Percentiles rank a stretch among this genome's conserved stretches.
Evolutionary conservation across 805 yeast genomes (phyloP).

Genomic region (Saccharomycopsis capsularis): DNA sequence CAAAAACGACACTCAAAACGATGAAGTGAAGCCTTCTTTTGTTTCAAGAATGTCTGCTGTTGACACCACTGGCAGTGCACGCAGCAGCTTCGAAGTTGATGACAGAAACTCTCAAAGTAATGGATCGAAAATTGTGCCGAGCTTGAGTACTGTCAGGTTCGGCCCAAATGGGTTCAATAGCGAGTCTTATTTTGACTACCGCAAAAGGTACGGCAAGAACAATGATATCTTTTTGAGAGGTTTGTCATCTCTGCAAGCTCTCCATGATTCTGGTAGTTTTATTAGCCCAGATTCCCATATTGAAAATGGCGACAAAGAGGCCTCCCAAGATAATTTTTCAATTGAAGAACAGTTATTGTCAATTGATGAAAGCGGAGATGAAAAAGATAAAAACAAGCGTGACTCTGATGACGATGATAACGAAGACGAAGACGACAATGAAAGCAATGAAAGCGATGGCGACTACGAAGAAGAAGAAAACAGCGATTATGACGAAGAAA

Average conservation of each 20-base stretch:
- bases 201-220: background rate
- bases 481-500: background rate
- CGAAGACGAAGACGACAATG: conserved; percentile 20
- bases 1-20: no score
- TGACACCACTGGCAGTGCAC: no score
- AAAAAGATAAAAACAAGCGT: conserved; percentile 20
- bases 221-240: conserved; percentile 3
- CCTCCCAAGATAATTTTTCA: background rate
- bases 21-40: no score
- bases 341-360: conserved; percentile 37
- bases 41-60: no score
- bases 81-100: no score
- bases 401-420: conserved; percentile 22
- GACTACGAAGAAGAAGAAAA: conserved; percentile 21
- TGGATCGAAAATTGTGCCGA: no score
- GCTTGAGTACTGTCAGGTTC: background rate
- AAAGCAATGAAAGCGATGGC: conserved; percentile 22
- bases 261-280: no score
- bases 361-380: conserved; percentile 36
- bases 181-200: conserved; percentile 1
- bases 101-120: background rate
- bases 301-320: background rate
- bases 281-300: no score
- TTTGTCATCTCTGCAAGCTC: background rate
- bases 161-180: background rate